Conservation (phyloP, 129 eudicot species). For the Helianthus annuus region DNA sequence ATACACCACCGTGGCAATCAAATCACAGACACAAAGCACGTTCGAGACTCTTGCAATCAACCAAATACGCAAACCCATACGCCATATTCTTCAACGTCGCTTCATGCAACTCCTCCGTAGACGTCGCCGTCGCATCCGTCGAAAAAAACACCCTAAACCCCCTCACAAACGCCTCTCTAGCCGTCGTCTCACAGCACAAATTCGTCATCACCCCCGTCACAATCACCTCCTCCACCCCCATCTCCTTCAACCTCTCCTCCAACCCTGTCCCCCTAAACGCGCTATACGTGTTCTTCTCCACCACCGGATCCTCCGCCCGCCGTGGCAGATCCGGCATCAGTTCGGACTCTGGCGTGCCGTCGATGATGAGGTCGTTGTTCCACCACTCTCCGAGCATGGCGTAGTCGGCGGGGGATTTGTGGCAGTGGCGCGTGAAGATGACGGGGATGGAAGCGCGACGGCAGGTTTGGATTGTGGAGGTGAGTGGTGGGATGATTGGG, state of each 20-base stretch:
- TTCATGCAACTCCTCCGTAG: slow-evolving; percentile 55
- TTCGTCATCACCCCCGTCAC: slow-evolving; percentile 95
- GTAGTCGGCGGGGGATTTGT: slow-evolving; percentile 58
- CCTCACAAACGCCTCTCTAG: slow-evolving; percentile 82
- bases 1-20: neutral
- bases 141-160: slow-evolving; percentile 93
- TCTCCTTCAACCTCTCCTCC: slow-evolving; percentile 64
- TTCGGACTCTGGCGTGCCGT: slow-evolving; percentile 59
- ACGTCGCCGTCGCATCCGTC: slow-evolving; percentile 76
- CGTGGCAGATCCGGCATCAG: slow-evolving; percentile 57
- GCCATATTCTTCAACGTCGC: slow-evolving; percentile 88
- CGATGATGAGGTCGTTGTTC: slow-evolving; percentile 69
- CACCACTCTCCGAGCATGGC: slow-evolving; percentile 90
- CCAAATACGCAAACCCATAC: slow-evolving; percentile 85
- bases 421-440: slow-evolving; percentile 94
- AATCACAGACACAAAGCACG: slow-evolving; percentile 41
- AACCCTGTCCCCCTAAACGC: slow-evolving; percentile 67
- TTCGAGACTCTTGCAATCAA: slow-evolving; percentile 55
- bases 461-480: slow-evolving; percentile 67
- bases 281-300: slow-evolving; percentile 76
- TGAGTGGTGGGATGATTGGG: slow-evolving; percentile 58
- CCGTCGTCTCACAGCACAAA: slow-evolving; percentile 89
- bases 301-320: slow-evolving; percentile 46
- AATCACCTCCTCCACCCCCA: slow-evolving; percentile 86
- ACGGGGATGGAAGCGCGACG: slow-evolving; percentile 68